Conservation (phyloP, 257 asterid species). For the Orobanche coerulescens region DNA sequence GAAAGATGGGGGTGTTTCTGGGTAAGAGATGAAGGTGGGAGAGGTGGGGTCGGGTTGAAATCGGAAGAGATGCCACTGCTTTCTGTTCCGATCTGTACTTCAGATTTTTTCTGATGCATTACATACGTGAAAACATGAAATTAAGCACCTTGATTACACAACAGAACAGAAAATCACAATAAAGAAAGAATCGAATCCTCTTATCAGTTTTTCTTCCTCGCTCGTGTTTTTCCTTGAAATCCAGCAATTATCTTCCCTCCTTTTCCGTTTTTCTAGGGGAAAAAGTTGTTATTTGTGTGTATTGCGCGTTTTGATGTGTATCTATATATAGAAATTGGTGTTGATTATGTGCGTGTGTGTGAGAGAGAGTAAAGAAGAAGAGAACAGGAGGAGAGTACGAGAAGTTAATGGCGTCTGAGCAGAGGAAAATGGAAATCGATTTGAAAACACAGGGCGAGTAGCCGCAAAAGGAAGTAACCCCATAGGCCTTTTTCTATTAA, state of each 20-base stretch:
- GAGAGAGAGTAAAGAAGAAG: not conserved
- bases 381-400: constrained; percentile 37
- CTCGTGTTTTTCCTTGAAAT: constrained; percentile 5
- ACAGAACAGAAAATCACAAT: not conserved
- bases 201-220: not conserved
- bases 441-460: constrained; percentile 37
- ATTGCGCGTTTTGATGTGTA: not conserved
- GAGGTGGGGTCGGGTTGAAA: constrained; percentile 80
- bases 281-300: constrained; percentile 14
- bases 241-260: constrained; percentile 1
- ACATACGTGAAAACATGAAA: constrained; percentile 35
- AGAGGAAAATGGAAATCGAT: constrained; percentile 13
- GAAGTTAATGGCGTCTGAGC: constrained; percentile 33
- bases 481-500: not conserved
- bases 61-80: constrained; percentile 99
- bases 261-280: not conserved
- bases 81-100: constrained; percentile 97
- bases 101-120: constrained; percentile 98
- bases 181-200: constrained; percentile 6
- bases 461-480: constrained; percentile 25
- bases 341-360: constrained; percentile 10
- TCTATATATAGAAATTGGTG: constrained; percentile 25
- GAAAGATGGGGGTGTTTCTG: constrained; percentile 46
- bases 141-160: constrained; percentile 21
- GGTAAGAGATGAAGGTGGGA: constrained; percentile 44